phyloP scores from a whole-genome alignment of 352 stramenopile genomes.

The Pythium folliculosum region DNA sequence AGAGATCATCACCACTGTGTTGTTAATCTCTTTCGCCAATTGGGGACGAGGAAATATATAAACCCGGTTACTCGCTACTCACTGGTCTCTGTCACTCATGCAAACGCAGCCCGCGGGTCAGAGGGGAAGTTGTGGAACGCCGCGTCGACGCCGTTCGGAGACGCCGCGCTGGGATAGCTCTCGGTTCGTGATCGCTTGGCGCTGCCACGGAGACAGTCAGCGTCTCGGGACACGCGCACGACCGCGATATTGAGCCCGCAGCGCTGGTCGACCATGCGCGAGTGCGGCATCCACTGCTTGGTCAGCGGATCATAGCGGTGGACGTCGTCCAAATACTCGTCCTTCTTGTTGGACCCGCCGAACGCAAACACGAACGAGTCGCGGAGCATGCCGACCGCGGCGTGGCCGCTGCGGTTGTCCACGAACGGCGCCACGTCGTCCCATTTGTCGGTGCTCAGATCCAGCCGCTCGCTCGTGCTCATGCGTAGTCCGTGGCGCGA shows the following conservation, averaged over 20 bases:
- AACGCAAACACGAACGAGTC: slow-evolving; percentile 75
- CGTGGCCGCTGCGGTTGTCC: slow-evolving; percentile 67
- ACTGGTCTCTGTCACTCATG: not conserved
- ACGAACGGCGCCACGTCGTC: slow-evolving; percentile 55
- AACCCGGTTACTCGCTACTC: not conserved
- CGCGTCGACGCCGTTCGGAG: slow-evolving; percentile 9
- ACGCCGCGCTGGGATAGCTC: not conserved
- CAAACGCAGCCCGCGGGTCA: slow-evolving; percentile 11
- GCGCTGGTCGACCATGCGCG: slow-evolving; percentile 58
- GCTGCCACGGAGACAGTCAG: slow-evolving; percentile 38
- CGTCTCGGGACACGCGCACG: slow-evolving; percentile 38
- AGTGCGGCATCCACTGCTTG: slow-evolving; percentile 60
- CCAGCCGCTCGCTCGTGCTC: slow-evolving; percentile 58
- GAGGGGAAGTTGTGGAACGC: slow-evolving; percentile 6
- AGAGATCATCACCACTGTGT: not conserved
- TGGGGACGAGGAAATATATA: not conserved
- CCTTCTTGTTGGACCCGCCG: slow-evolving; percentile 77
- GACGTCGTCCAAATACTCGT: slow-evolving; percentile 71
- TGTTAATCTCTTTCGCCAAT: not conserved
- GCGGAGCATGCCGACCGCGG: slow-evolving; percentile 53
- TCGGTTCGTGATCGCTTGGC: not conserved
- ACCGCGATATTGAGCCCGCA: slow-evolving; percentile 68
- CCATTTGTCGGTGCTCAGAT: slow-evolving; percentile 46
- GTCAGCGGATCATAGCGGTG: slow-evolving; percentile 68
- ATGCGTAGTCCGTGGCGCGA: slow-evolving; percentile 64